These are phyloP conservation scores for Penicillium occitanis DNA, from an alignment of 2,329 filamentous ascomycete genomes.

Conservation along the genomic window DNA sequence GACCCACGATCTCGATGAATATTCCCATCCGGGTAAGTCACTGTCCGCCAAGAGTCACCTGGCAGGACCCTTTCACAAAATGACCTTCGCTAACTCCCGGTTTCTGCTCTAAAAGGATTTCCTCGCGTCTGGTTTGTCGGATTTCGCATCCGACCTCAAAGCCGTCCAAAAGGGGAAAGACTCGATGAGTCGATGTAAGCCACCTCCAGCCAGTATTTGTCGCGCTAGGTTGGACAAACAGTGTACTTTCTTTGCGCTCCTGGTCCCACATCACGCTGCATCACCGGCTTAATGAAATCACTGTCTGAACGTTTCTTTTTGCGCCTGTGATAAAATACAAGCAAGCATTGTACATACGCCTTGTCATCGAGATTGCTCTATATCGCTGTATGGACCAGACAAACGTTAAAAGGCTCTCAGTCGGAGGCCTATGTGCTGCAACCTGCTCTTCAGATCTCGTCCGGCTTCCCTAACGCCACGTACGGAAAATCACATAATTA, in stretches of 20 bases:
- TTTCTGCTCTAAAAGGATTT: neutral
- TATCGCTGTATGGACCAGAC: slow-evolving; percentile 13
- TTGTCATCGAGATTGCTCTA: neutral
- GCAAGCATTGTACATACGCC: neutral
- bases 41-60: slow-evolving; percentile 1
- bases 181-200: slow-evolving; percentile 1
- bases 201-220: neutral
- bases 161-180: neutral
- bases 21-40: neutral
- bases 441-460: neutral
- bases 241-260: neutral
- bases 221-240: neutral
- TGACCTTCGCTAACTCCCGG: neutral
- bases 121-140: slow-evolving; percentile 14
- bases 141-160: neutral
- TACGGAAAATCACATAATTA: slow-evolving; percentile 3
- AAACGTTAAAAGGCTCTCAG: slow-evolving; percentile 1
- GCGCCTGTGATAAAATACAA: neutral
- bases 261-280: slow-evolving; percentile 11
- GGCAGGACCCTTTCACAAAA: neutral
- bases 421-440: slow-evolving; percentile 8
- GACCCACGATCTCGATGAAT: neutral
- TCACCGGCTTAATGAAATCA: neutral
- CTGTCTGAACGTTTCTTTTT: slow-evolving; percentile 5
- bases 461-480: neutral